phyloP scores from a whole-genome alignment of 495 filamentous ascomycete genomes.

The Mytilinidion resinicola region DNA sequence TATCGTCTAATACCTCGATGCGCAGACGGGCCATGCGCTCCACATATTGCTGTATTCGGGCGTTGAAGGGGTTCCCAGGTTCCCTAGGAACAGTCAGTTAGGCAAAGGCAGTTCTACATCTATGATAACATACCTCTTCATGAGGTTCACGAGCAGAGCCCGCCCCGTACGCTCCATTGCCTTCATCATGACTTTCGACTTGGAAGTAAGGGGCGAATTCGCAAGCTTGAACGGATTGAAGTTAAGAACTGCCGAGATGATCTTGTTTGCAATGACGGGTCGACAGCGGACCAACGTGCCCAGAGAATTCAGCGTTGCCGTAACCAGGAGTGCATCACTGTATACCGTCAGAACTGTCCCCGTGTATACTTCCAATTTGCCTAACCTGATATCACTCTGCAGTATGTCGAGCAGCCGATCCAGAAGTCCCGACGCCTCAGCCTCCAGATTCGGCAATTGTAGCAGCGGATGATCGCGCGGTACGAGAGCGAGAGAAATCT shows the following conservation, averaged over 20 bases:
- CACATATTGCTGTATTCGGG: conserved; percentile 73
- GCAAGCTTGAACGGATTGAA: conserved; percentile 85
- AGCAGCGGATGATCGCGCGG: conserved; percentile 74
- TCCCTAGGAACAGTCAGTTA: conserved; percentile 47
- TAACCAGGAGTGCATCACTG: conserved; percentile 84
- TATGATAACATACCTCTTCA: conserved; percentile 54
- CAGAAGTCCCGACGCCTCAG: conserved; percentile 80
- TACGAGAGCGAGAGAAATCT: conserved; percentile 79
- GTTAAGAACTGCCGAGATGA: conserved; percentile 73
- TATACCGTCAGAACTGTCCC: conserved; percentile 8
- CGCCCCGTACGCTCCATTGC: conserved; percentile 92
- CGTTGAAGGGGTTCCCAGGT: conserved; percentile 57
- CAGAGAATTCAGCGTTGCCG: conserved; percentile 85
- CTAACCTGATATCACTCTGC: conserved; percentile 76
- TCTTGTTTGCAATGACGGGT: conserved; percentile 73
- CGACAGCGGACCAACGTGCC: conserved; percentile 73
- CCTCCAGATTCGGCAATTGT: conserved; percentile 72
- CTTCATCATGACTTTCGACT: conserved; percentile 71
- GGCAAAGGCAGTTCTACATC: background rate
- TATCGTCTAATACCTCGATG: conserved; percentile 68
- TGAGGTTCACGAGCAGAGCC: conserved; percentile 70
- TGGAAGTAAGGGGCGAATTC: conserved; percentile 67
- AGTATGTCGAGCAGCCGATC: conserved; percentile 83
- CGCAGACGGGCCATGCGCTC: conserved; percentile 69
- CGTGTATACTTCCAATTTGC: background rate